Percentiles rank a stretch among this genome's conserved stretches.
Conservation (phyloP, 2,329 filamentous ascomycete genomes). For the Botrytis porri region DNA sequence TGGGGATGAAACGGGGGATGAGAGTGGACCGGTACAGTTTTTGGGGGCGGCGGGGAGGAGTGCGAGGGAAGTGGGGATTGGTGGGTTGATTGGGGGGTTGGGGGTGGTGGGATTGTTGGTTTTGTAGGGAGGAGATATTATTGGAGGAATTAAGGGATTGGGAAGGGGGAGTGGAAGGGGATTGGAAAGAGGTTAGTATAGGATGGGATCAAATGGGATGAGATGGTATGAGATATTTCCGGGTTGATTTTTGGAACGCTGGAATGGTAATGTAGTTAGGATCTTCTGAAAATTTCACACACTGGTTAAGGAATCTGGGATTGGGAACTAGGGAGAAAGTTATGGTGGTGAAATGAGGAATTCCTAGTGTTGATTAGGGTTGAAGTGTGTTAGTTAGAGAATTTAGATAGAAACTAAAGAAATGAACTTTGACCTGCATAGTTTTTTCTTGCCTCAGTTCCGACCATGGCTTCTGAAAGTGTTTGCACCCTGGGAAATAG, state of each 20-base stretch:
- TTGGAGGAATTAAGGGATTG: not conserved
- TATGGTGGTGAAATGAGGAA: not conserved
- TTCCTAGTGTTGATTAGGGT: not conserved
- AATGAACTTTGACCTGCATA: not conserved
- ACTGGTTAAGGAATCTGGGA: not conserved
- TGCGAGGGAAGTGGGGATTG: not conserved
- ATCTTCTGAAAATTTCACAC: not conserved
- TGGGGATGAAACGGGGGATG: not conserved
- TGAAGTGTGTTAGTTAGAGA: not conserved
- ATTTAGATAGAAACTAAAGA: not conserved
- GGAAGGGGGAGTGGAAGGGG: not conserved
- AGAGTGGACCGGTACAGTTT: not conserved
- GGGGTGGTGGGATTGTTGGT: not conserved
- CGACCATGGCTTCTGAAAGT: not conserved
- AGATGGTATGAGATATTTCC: not conserved
- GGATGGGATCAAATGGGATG: not conserved
- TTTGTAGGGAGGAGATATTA: not conserved
- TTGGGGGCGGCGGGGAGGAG: not conserved
- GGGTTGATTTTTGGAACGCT: not conserved
- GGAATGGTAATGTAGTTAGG: not conserved
- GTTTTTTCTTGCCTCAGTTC: not conserved
- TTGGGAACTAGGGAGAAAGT: not conserved
- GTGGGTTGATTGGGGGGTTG: not conserved
- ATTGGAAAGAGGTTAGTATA: not conserved
- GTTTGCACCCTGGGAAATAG: not conserved